Evolutionary conservation across 257 asterid genomes (phyloP).

Genomic region (Solanum chmielewskii): DNA sequence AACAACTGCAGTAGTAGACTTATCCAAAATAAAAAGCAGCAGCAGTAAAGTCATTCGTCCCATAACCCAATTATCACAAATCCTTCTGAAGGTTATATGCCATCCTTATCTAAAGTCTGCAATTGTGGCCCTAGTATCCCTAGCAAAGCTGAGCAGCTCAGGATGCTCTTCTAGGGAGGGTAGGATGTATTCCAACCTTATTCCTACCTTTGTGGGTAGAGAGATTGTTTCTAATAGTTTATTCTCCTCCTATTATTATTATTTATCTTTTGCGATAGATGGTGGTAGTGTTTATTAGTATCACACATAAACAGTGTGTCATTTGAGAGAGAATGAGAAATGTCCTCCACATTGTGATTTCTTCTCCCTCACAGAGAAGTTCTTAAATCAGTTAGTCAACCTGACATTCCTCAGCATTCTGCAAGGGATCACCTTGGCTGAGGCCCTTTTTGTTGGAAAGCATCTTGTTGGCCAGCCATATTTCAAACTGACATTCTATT

Average conservation of each 20-base stretch:
- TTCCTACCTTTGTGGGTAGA: not conserved
- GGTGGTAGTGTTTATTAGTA: not conserved
- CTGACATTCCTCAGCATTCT: not conserved
- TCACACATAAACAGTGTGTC: not conserved
- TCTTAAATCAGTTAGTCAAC: not conserved
- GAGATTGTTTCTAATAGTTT: not conserved
- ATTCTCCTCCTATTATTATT: not conserved
- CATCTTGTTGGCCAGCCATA: not conserved
- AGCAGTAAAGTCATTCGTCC: not conserved
- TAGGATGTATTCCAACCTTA: not conserved
- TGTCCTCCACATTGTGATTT: not conserved
- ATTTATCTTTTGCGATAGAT: not conserved
- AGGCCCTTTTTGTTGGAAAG: not conserved
- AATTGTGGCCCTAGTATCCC: not conserved
- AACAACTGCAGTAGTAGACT: not conserved
- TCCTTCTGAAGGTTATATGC: not conserved
- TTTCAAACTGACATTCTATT: not conserved
- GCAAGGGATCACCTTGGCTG: not conserved
- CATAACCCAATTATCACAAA: not conserved
- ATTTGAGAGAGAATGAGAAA: not conserved
- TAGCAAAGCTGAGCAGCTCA: not conserved
- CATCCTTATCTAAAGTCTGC: not conserved
- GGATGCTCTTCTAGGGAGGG: not conserved
- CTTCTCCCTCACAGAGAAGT: not conserved
- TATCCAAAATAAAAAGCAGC: not conserved